phyloP scores from a whole-genome alignment of 768 basidiomycete species.

The Tylopilus vinaceipallidus region DNA sequence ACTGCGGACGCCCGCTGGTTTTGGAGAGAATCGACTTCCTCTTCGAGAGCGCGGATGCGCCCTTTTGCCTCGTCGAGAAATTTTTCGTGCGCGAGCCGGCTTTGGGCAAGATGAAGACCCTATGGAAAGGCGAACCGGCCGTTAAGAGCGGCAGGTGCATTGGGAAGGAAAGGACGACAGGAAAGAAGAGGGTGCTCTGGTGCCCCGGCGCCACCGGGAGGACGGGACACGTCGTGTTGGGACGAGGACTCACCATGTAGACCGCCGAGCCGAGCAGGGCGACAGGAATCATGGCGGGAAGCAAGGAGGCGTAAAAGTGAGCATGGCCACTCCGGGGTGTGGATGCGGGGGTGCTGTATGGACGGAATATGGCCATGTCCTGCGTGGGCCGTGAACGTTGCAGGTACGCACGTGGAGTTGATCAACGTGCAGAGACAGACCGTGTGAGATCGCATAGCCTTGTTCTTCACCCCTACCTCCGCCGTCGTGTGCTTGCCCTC shows the following conservation, averaged over 20 bases:
- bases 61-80: conserved; percentile 60
- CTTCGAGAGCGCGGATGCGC: conserved; percentile 55
- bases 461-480: too few relatives aligned
- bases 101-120: conserved; percentile 66
- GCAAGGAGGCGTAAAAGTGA: conserved; percentile 63
- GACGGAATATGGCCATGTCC: too few relatives aligned
- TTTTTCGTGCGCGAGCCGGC: conserved; percentile 67
- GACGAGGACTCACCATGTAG: conserved; percentile 54
- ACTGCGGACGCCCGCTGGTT: conserved; percentile 4
- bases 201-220: conserved; percentile 12
- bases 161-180: conserved; percentile 1
- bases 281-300: conserved; percentile 78
- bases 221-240: not conserved
- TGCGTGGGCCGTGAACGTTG: too few relatives aligned
- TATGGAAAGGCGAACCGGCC: conserved; percentile 29
- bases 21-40: conserved; percentile 46
- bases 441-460: too few relatives aligned
- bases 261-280: conserved; percentile 76
- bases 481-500: not conserved
- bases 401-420: too few relatives aligned
- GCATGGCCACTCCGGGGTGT: conserved; percentile 48
- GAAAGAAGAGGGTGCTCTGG: conserved; percentile 2
- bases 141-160: conserved; percentile 6
- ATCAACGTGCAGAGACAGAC: too few relatives aligned
- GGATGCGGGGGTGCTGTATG: conserved; percentile 11